These are phyloP conservation scores for Isoetes engelmannii DNA, from an alignment of 83 land plant species.

Conservation along the genomic window DNA sequence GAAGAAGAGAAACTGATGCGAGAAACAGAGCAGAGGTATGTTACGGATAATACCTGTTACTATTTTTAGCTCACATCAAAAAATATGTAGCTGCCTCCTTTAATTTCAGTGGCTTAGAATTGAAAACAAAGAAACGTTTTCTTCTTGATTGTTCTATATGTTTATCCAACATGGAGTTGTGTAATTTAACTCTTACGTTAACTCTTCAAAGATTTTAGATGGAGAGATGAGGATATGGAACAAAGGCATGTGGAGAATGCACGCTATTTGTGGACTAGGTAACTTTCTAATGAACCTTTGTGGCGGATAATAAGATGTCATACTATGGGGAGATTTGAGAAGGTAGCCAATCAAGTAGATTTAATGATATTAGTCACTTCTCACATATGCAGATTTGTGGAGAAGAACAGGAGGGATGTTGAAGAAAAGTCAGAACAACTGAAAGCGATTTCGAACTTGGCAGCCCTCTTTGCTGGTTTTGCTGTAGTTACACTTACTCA, in stretches of 20 bases:
- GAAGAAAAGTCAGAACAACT: conserved; percentile 43
- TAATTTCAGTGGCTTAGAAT: no score
- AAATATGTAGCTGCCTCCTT: neutral
- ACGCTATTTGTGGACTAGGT: conserved; percentile 28
- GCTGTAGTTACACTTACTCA: conserved; percentile 40
- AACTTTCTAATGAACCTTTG: neutral
- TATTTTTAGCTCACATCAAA: neutral
- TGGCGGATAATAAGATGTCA: no score
- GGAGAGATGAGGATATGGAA: conserved; percentile 33
- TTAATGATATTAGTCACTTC: no score
- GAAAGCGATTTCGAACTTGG: conserved; percentile 37
- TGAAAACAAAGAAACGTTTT: no score
- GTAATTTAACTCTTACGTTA: no score
- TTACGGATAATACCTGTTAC: neutral
- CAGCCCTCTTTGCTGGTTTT: conserved; percentile 41
- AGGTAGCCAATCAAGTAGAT: no score
- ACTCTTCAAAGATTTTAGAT: conserved; percentile 1
- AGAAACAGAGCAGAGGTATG: conserved; percentile 25
- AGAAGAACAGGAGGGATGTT: conserved; percentile 39
- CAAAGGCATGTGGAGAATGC: conserved; percentile 32
- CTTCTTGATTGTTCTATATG: no score
- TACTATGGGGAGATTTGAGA: no score
- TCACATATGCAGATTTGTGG: conserved; percentile 27
- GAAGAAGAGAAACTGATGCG: conserved; percentile 27
- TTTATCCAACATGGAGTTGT: no score